Percentiles rank a stretch among this genome's conserved stretches.
phyloP scores from a whole-genome alignment of 352 stramenopile genomes.

The Pythium rishiriense region DNA sequence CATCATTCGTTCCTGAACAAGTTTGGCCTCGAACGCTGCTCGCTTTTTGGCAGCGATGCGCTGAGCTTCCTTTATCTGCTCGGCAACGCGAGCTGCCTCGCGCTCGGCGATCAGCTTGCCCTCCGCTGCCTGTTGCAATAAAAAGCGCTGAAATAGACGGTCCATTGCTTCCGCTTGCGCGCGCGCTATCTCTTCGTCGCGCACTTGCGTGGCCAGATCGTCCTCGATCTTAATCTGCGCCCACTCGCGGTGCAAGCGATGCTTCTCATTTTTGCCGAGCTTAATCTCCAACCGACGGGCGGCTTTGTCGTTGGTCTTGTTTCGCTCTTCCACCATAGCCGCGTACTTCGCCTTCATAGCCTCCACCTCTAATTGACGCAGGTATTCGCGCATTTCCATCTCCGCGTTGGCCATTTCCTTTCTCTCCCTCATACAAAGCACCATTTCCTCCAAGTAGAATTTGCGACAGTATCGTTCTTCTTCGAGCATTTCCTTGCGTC shows the following conservation, averaged over 20 bases:
- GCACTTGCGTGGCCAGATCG: constrained; percentile 55
- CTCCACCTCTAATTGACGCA: constrained; percentile 63
- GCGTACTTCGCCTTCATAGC: constrained; percentile 78
- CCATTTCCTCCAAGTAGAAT: constrained; percentile 72
- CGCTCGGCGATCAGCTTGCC: constrained; percentile 48
- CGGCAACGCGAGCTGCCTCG: constrained; percentile 42
- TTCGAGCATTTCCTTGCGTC: constrained; percentile 63
- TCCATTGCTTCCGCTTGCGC: constrained; percentile 46
- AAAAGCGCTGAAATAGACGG: constrained; percentile 59
- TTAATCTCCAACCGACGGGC: constrained; percentile 79
- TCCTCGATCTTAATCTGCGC: constrained; percentile 65
- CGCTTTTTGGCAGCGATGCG: constrained; percentile 43
- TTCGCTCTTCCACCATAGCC: constrained; percentile 62
- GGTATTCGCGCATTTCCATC: constrained; percentile 69
- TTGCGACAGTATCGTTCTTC: constrained; percentile 59
- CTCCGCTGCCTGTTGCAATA: constrained; percentile 58
- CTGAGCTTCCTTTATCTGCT: constrained; percentile 50
- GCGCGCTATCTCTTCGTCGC: constrained; percentile 46
- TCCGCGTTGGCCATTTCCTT: constrained; percentile 67
- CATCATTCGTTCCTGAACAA: constrained; percentile 68
- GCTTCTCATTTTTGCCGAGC: constrained; percentile 74
- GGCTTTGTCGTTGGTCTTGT: constrained; percentile 60
- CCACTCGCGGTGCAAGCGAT: constrained; percentile 74
- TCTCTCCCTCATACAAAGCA: constrained; percentile 56
- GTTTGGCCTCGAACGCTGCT: constrained; percentile 49